Evolutionary conservation across 257 asterid genomes (phyloP).

Genomic region (Salvia rosmarinus): DNA sequence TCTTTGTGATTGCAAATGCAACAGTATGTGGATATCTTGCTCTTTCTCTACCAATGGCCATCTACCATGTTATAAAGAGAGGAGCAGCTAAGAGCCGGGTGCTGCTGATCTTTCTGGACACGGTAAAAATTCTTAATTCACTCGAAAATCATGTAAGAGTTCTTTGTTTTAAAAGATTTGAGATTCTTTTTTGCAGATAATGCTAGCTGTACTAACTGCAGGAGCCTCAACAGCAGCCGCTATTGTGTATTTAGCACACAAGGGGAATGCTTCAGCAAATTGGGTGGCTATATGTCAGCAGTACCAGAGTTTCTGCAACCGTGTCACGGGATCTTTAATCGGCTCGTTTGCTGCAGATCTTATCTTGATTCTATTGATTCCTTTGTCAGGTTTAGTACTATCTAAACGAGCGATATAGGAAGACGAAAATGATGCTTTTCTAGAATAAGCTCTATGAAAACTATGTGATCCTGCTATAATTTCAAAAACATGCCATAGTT

Average conservation of each 20-base stretch:
- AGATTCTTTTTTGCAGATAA: slow-evolving; percentile 43
- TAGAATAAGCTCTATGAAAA: not conserved
- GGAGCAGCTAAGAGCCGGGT: slow-evolving; percentile 63
- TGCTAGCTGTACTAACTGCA: slow-evolving; percentile 55
- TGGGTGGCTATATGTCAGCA: slow-evolving; percentile 77
- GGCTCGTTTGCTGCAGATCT: slow-evolving; percentile 67
- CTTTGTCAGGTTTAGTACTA: slow-evolving; percentile 57
- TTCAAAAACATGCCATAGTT: slow-evolving; percentile 9
- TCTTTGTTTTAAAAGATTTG: not conserved
- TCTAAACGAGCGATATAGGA: slow-evolving; percentile 37
- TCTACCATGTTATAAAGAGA: slow-evolving; percentile 60
- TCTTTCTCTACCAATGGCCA: slow-evolving; percentile 59
- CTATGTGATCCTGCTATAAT: not conserved
- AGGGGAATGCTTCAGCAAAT: slow-evolving; percentile 74
- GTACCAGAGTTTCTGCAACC: slow-evolving; percentile 62
- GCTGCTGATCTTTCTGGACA: slow-evolving; percentile 56
- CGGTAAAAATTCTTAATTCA: slow-evolving; percentile 42
- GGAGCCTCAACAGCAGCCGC: slow-evolving; percentile 87
- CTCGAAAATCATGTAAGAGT: not conserved
- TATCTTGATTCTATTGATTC: slow-evolving; percentile 47
- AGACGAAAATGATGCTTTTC: not conserved
- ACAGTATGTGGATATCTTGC: slow-evolving; percentile 68
- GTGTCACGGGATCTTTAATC: slow-evolving; percentile 63
- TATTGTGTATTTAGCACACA: slow-evolving; percentile 76
- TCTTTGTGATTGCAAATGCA: slow-evolving; percentile 65